A percentile compares a stretch with the other conserved stretches of the same genome.
These are phyloP conservation scores for Bocquillonia castaneifolia DNA, from an alignment of 441 rosid genomes.

Conservation along the genomic window DNA sequence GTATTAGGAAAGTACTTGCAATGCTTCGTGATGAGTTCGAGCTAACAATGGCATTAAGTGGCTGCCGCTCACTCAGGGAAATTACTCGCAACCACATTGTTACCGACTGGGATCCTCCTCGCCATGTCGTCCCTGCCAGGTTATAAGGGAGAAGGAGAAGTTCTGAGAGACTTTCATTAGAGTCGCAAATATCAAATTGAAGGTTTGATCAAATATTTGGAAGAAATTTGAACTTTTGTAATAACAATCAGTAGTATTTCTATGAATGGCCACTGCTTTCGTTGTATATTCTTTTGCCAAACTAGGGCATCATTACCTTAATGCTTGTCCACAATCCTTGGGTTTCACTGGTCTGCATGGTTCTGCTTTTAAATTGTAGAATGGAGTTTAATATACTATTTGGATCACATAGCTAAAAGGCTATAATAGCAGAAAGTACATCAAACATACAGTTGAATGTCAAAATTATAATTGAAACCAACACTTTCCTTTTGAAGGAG, in stretches of 20 bases:
- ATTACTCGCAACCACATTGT: slow-evolving; percentile 62
- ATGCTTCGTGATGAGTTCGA: slow-evolving; percentile 85
- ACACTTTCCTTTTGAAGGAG: no score
- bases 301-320: neutral
- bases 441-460: no score
- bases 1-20: slow-evolving; percentile 69
- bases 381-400: neutral
- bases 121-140: slow-evolving; percentile 34
- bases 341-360: neutral
- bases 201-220: slow-evolving; percentile 14
- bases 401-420: no score
- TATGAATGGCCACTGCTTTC: slow-evolving; percentile 12
- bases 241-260: slow-evolving; percentile 11
- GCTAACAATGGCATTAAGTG: slow-evolving; percentile 87
- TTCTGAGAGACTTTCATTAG: neutral
- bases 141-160: slow-evolving; percentile 29
- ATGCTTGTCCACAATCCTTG: neutral
- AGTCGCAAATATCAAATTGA: slow-evolving; percentile 12
- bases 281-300: slow-evolving; percentile 5
- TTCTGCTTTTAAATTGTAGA: neutral
- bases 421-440: neutral
- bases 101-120: slow-evolving; percentile 68
- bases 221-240: slow-evolving; percentile 7
- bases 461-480: no score
- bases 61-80: slow-evolving; percentile 77